These are phyloP conservation scores for Karstenula rhodostoma DNA, from an alignment of 2,329 filamentous ascomycete genomes.

Conservation along the genomic window DNA sequence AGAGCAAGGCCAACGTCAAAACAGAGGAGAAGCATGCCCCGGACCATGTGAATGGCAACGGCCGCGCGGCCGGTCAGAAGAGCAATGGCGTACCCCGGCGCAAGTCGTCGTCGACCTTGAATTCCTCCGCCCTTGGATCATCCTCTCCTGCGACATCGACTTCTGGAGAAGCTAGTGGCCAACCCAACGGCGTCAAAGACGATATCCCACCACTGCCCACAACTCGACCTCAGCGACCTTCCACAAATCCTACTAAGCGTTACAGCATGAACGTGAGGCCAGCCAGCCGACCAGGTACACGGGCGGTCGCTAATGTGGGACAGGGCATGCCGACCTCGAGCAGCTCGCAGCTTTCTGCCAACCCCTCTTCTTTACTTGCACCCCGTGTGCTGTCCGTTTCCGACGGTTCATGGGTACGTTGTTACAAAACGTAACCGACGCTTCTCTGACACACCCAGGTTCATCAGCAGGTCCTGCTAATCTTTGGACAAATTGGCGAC, in stretches of 20 bases:
- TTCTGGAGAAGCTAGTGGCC: constrained; percentile 72
- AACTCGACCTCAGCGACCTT: constrained; percentile 56
- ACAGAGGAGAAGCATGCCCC: constrained; percentile 22
- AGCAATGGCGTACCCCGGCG: constrained; percentile 56
- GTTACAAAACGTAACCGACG: constrained; percentile 16
- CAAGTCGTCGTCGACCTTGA: constrained; percentile 68
- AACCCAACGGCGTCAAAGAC: constrained; percentile 62
- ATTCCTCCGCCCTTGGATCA: constrained; percentile 67
- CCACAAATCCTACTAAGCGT: constrained; percentile 58
- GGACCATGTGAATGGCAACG: constrained; percentile 23
- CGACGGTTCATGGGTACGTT: constrained; percentile 83
- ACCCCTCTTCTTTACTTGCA: constrained; percentile 77
- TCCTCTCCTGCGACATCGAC: constrained; percentile 72
- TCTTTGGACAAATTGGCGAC: constrained; percentile 84
- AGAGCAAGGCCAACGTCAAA: constrained; percentile 77
- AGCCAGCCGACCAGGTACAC: not conserved
- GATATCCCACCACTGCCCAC: constrained; percentile 54
- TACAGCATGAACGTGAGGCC: constrained; percentile 59
- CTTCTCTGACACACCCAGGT: constrained; percentile 64
- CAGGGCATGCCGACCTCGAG: constrained; percentile 64
- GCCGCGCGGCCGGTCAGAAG: constrained; percentile 28
- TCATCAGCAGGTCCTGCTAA: constrained; percentile 86
- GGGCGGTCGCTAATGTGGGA: constrained; percentile 15
- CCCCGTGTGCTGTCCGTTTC: constrained; percentile 80
- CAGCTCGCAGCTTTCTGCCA: constrained; percentile 58